Evolutionary conservation across 225 moss, liverwort and hornwort species (phyloP).

Genomic region (Antitrichia curtipendula): DNA sequence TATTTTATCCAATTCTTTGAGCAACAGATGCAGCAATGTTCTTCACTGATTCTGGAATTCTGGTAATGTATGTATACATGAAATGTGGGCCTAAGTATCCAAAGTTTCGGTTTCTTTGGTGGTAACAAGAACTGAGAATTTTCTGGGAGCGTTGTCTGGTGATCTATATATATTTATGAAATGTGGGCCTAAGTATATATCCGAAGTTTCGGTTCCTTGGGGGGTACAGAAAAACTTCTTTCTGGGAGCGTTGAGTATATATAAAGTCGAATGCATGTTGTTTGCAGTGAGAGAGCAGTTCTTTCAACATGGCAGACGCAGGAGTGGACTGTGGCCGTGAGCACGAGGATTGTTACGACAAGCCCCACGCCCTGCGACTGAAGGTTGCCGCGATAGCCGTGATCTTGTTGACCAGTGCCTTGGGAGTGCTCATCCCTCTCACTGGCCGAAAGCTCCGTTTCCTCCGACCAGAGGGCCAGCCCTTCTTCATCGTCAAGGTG

Average conservation of each 20-base stretch:
- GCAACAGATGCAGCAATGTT: neutral
- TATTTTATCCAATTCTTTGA: no score
- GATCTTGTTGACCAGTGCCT: neutral
- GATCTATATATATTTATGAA: neutral
- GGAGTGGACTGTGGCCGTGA: neutral
- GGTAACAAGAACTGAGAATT: no score
- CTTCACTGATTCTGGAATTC: neutral
- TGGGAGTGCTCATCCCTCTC: conserved; percentile 3
- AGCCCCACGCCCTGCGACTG: neutral
- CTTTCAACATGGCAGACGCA: neutral
- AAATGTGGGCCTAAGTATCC: no score
- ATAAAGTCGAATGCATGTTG: neutral
- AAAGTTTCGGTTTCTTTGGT: neutral
- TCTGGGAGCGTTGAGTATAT: neutral
- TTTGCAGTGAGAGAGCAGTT: neutral
- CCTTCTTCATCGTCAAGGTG: conserved; percentile 57
- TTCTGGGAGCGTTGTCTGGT: neutral
- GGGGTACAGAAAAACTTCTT: neutral
- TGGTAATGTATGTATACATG: neutral
- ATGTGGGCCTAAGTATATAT: neutral
- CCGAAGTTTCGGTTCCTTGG: neutral
- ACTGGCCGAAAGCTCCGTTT: conserved; percentile 17
- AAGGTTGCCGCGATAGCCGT: neutral
- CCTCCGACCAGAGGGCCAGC: conserved; percentile 41
- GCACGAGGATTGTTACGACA: neutral